Base-by-base conservation (phyloP, 2,329 filamentous ascomycete species). In the Phyllachora maydis region DNA sequence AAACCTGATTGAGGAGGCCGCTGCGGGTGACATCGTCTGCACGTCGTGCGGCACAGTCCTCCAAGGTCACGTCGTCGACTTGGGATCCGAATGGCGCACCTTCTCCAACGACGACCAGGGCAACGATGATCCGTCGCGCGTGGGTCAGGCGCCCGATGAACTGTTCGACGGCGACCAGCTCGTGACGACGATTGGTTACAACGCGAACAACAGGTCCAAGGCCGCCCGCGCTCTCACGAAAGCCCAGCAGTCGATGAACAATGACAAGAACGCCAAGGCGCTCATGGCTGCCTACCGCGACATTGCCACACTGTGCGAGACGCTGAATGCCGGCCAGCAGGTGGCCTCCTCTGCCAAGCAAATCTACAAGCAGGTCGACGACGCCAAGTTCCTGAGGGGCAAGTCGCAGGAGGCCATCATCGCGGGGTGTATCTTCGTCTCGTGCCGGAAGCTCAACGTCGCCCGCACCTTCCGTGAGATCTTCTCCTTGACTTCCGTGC, bases 101-200 rank as follows among this genome's bases (percentile, higher is more conserved):
- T 98, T 98, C 52, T 82, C 83, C 43, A 95, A 95, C 45, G 88
- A 98, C 42, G 90, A 98, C 45, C 81, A 92, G 47, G 81, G 79
- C 40, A 83, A 78, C 41, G 90, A 95, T 38, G 88, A 98, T 36
- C 88, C 90, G 4, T 93, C 82, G 28, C 88, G 88, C 81, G 85
- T 98, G 34, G 88, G 88, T 55, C 88, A 95, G 37, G 78, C 76
- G 5, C 73, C 75, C 30, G 93, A 95, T 42, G 74, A 79, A 25
- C 69, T 98, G 20, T 63, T 92, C 28, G 82, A 91, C 40, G 83
- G 82, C 27, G 75, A 81, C 33, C 82, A 92, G 50, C 69, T 93
- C 21, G 70, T 83, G 41, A 93, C 83, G 5, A 71, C 64, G 33
- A 91, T 95, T 34, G 16, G 16, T 9, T 9, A 9, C 16, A 17